Base-by-base conservation (phyloP, 2,329 filamentous ascomycete genomes). In the Fusarium albidum region DNA sequence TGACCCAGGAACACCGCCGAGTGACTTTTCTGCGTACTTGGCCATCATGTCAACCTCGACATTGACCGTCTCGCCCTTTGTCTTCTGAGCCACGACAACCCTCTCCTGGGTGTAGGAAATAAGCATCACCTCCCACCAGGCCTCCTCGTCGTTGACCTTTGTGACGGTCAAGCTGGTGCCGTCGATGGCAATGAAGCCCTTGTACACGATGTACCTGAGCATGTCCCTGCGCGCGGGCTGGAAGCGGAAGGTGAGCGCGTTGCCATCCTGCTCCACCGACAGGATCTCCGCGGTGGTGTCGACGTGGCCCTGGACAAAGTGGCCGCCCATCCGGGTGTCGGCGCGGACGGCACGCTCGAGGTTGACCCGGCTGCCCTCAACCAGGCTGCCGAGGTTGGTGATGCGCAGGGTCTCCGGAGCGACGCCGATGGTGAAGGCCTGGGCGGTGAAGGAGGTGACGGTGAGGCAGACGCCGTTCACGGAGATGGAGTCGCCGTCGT, bases 271-370 rank as follows among this genome's bases (percentile, higher is more conserved):
- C 14, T 83, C 87, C 29, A 90, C 83, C 35, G 84, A 83, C 32
- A 88, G 70, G 55, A 99, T 90, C 35, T 82, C 84, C 0, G 94
- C 95, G 32, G 89, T 86, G 10, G 92, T 94, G 75, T 99, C 96
- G 55, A 99, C 94, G 74, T 99, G 95, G 33, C 95, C 95, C 77
- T 99, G 96, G 27, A 98, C 94, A 68, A 98, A 96, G 77, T 99
- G 95, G 1, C 95, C 95, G 39, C 96, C 95, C 92, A 99, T 98
- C 49, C 95, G 91, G 38, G 94, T 97, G 67, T 90, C 85, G 5
- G 92, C 92, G 14, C 90, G 89, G 47, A 99, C 93, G 4, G 95
- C 94, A 13, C 95, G 88, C 80, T 99, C 95, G 46, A 99, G 88
- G 74, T 99, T 99, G 62, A 98, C 93, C 17, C 78, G 79, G 55